Evolutionary conservation across 139 green algal genomes (phyloP).

Genomic region (Mesostigma viride): DNA sequence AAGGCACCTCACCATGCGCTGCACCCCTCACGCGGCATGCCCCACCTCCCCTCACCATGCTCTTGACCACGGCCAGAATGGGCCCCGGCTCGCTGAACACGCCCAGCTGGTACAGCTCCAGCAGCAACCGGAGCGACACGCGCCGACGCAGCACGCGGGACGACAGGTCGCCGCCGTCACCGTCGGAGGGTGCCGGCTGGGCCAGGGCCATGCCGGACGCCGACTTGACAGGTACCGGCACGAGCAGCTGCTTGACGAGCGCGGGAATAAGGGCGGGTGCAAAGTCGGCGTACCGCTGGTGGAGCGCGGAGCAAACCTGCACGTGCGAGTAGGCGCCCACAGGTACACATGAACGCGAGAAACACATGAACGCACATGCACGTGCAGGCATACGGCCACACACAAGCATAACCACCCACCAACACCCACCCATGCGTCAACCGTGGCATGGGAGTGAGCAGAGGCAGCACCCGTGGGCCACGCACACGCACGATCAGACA

Average conservation of each 20-base stretch:
- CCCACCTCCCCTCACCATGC: conserved; percentile 24
- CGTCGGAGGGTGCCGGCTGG: no score
- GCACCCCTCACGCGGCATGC: no score
- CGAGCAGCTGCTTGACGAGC: no score
- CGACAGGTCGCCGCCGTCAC: conserved; percentile 2
- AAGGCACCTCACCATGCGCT: no score
- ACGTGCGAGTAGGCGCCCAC: background rate
- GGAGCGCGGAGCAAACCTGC: conserved; percentile 63
- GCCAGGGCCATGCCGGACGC: no score
- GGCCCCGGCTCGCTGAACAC: conserved; percentile 38
- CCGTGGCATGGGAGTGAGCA: no score
- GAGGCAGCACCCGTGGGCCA: no score
- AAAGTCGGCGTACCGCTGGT: conserved; percentile 76
- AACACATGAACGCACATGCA: no score
- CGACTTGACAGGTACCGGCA: no score
- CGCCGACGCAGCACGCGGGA: conserved; percentile 36
- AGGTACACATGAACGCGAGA: conserved; percentile 6
- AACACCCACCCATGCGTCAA: background rate
- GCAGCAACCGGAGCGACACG: conserved; percentile 58
- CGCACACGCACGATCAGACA: no score
- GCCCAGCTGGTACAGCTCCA: conserved; percentile 67
- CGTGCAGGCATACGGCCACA: background rate
- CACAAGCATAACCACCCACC: background rate
- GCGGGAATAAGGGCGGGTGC: conserved; percentile 29
- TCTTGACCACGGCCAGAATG: conserved; percentile 50